phyloP scores from a whole-genome alignment of 352 stramenopile genomes.

The Pythium myriotylum region DNA sequence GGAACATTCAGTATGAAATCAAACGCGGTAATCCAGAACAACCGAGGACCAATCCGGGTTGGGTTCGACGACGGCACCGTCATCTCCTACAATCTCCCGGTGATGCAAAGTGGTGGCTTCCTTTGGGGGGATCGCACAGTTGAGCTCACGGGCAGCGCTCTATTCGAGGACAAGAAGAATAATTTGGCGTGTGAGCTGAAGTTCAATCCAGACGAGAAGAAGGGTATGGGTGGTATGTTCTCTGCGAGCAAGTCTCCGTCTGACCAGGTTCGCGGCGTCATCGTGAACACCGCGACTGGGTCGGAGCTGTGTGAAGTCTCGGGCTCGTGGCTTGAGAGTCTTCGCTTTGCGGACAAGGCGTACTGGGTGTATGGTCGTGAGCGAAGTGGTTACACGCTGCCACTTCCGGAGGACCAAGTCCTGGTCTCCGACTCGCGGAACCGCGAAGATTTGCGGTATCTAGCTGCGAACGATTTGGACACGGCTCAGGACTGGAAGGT shows the following conservation, averaged over 20 bases:
- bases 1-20: slow-evolving; percentile 84
- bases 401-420: slow-evolving; percentile 58
- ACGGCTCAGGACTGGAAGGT: slow-evolving; percentile 87
- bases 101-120: slow-evolving; percentile 74
- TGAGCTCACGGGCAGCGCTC: slow-evolving; percentile 67
- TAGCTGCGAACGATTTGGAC: slow-evolving; percentile 70
- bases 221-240: slow-evolving; percentile 86
- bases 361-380: slow-evolving; percentile 76
- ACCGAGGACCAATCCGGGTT: slow-evolving; percentile 75
- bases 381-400: slow-evolving; percentile 63
- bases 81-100: slow-evolving; percentile 73
- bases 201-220: slow-evolving; percentile 87
- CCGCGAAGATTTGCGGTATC: slow-evolving; percentile 72
- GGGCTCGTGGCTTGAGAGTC: slow-evolving; percentile 80
- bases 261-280: slow-evolving; percentile 68
- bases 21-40: slow-evolving; percentile 82
- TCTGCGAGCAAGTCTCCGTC: slow-evolving; percentile 75
- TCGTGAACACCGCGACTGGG: slow-evolving; percentile 64
- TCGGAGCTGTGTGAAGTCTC: slow-evolving; percentile 71
- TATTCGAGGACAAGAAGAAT: slow-evolving; percentile 84
- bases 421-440: slow-evolving; percentile 71
- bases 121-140: slow-evolving; percentile 84
- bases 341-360: slow-evolving; percentile 63
- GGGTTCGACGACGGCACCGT: slow-evolving; percentile 67
- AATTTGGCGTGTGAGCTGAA: slow-evolving; percentile 67